Base-by-base conservation (phyloP, 192 early-diverging fungal species). In the Chytriomyces hyalinus region DNA sequence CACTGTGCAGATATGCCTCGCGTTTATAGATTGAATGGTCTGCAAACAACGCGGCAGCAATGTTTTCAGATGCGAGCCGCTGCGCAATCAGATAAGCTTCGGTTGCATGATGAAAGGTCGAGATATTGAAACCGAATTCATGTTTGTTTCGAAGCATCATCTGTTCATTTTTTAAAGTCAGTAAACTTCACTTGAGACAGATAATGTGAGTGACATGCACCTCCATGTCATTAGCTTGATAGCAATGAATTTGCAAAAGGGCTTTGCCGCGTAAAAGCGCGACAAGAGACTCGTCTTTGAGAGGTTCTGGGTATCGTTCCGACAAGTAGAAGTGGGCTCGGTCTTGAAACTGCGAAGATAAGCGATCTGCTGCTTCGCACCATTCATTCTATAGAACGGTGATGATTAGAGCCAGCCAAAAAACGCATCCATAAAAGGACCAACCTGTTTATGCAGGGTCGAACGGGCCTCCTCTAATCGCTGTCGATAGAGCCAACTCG, bases 81-180 rank as follows among this genome's bases (percentile, higher is more conserved):
- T 84, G 87, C 10, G 92, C 88, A 22, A 94, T 83, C 60, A 86
- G 82, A 77, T 92, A 93, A 9, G 93, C 93, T 74, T 91, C 90
- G 36, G 92, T 75, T n/a, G 91, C 93, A 75, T 94, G 93, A 72
- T 94, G 93, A 80, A 94, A 90, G 3, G 93, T 85, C 1, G 82
- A 48, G 68, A 94, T 92, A 51, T 84, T 88, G 78, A 94, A 93
- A 69, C 86, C 87, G 81, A 88, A 94, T 82, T 94, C 92, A 73
- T 89, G 80, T 8, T 91, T 86, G 72, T 89, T 86, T 11, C 92
- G 85, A 49, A 94, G 79, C 80, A 93, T 86, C 61, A 91, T 88
- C 83, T 93, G 91, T 0, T 92, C 36, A 36, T 36, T 36, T 36
- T 36, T 36, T 36, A 36, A 36, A 36, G 36, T 36, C 36, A 36